Base-by-base conservation (phyloP, 2,329 filamentous ascomycete genomes). In the Aspergillus ruber region DNA sequence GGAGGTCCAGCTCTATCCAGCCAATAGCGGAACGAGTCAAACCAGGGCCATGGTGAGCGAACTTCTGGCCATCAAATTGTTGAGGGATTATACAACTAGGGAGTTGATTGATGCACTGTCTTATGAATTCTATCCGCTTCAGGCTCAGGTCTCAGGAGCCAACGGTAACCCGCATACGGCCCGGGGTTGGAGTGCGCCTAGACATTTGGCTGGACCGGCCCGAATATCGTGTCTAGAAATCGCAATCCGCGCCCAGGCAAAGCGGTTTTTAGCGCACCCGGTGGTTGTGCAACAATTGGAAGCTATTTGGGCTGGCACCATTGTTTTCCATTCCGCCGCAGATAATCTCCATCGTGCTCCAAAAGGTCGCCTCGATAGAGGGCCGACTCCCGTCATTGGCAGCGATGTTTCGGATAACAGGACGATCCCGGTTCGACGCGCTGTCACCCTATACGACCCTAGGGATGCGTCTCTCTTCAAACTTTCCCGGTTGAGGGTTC, bases 281-380 rank as follows among this genome's bases (percentile, higher is more conserved):
- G 75, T 96, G 3, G 90, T 96, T 0, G 86, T 96, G 7, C 89
- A 94, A 66, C 90, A 96, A 63, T 76, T 97, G n/a, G 90, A 96
- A 67, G 90, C 90, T 40, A 95, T 97, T 52, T 97, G 91, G 91
- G 91, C 89, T 17, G 91, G 91, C 23, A 91, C 87, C 15, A 93
- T 97, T 55, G 90, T 93, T 56, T 96, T 97, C 62, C 90, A 95
- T 68, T 93, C 89, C 1, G 83, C 85, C 10, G 88, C 89, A 4
- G 90, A 96, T 65, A 86, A 81, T 54, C 73, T 96, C 20, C 91
- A 96, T 65, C 83, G 89, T 39, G 70, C 71, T 42, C 76, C 70
- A 6, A 61, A 67, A 18, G 56, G 67, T 1, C 60, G 58, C 4
- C 62, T 59, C 6, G 52, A 46, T 43, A 53, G 46, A 23, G 44